Percentiles rank a stretch among this genome's conserved stretches.
phyloP scores from a whole-genome alignment of 2,329 filamentous ascomycete species.

The Domatiomyces globalis region DNA sequence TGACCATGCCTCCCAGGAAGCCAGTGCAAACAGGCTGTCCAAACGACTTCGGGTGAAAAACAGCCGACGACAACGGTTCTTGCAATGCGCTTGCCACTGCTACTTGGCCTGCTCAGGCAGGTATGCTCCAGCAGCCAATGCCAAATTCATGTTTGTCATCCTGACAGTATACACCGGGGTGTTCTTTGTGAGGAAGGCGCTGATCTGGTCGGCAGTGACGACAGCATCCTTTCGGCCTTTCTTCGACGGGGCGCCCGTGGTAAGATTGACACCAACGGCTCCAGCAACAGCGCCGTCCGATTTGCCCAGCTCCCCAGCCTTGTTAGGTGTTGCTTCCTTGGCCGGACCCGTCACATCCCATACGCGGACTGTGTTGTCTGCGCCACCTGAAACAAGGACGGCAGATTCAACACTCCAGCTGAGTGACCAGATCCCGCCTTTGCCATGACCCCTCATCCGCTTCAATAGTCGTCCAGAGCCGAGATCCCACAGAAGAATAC shows the following conservation, averaged over 20 bases:
- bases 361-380: slow-evolving; percentile 81
- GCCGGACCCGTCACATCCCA: slow-evolving; percentile 77
- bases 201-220: slow-evolving; percentile 85
- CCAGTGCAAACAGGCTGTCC: too few species aligned
- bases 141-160: slow-evolving; percentile 90
- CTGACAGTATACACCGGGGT: slow-evolving; percentile 84
- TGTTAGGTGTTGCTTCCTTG: slow-evolving; percentile 43
- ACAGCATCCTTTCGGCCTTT: slow-evolving; percentile 84
- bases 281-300: slow-evolving; percentile 1
- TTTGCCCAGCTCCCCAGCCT: slow-evolving; percentile 17
- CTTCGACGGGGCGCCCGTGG: slow-evolving; percentile 22
- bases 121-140: slow-evolving; percentile 66
- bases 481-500: slow-evolving; percentile 89
- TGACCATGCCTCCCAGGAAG: too few species aligned
- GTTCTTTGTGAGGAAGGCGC: slow-evolving; percentile 90
- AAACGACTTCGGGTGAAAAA: too few species aligned
- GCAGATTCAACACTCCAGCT: slow-evolving; percentile 89
- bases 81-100: too few species aligned
- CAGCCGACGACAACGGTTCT: too few species aligned
- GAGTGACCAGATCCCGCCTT: slow-evolving; percentile 84
- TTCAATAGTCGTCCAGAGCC: slow-evolving; percentile 76
- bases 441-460: slow-evolving; percentile 82
- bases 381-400: slow-evolving; percentile 76
- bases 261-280: slow-evolving; percentile 24
- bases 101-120: slow-evolving; percentile 30